Conservation (phyloP, 805 yeast species). For the Cyberlindnera sargentensis region DNA sequence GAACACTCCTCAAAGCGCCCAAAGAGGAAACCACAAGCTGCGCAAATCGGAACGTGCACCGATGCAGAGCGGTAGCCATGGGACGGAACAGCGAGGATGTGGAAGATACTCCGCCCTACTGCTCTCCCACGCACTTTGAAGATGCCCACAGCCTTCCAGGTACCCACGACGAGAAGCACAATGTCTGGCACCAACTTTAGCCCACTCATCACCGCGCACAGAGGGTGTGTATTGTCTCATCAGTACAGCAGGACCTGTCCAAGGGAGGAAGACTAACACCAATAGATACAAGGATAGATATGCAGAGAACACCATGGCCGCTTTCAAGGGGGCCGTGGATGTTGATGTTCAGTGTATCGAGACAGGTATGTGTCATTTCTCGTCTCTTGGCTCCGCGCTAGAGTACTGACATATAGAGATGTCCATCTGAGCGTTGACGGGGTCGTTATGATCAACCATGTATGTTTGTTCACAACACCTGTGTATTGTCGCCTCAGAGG, state of each 20-base stretch:
- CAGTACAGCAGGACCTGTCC: not conserved
- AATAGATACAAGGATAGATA: conserved; percentile 28
- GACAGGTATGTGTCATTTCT: conserved; percentile 24
- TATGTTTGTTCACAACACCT: not conserved
- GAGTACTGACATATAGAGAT: conserved; percentile 24
- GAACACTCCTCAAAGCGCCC: too few relatives aligned
- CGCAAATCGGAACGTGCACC: too few relatives aligned
- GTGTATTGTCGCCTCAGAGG: not conserved
- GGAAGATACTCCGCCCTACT: too few relatives aligned
- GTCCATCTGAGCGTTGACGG: conserved; percentile 48
- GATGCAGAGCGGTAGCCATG: too few relatives aligned
- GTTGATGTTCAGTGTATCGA: conserved; percentile 40
- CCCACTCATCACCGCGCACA: conserved; percentile 11
- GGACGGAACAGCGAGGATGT: too few relatives aligned
- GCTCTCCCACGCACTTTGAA: too few relatives aligned
- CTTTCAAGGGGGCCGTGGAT: conserved; percentile 40
- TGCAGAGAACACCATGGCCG: conserved; percentile 40
- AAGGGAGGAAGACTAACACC: conserved; percentile 10
- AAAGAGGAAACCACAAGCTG: too few relatives aligned
- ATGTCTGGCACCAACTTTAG: not conserved
- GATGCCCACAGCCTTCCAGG: too few relatives aligned
- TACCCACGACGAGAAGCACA: too few relatives aligned
- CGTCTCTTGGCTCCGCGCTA: not conserved
- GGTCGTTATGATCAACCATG: conserved; percentile 45
- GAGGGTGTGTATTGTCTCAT: conserved; percentile 8